Conservation (phyloP, 306 rosid genomes). For the apple (Malus domestica) region ASM211411v1 NC_041801.1:300001-300500, state of each 20-base stretch:
- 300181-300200: not conserved
- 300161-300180: not conserved
- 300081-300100: no score
- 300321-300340: not conserved
- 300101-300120: not conserved
- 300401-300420: constrained; percentile 78
- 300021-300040: no score
- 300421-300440: constrained; percentile 41
- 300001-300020: no score
- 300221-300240: not conserved
- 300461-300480: constrained; percentile 62
- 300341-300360: not conserved
- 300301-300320: not conserved
- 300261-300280: not conserved
- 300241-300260: not conserved
- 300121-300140: not conserved
- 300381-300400: constrained; percentile 20
- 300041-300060: no score
- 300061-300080: no score
- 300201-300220: not conserved
- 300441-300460: constrained; percentile 60
- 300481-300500: constrained; percentile 63
- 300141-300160: not conserved
- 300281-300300: not conserved
- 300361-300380: not conserved